Conservation (phyloP, 1,139 yeast species). For the Kurtzmaniella quercitrusa region DNA sequence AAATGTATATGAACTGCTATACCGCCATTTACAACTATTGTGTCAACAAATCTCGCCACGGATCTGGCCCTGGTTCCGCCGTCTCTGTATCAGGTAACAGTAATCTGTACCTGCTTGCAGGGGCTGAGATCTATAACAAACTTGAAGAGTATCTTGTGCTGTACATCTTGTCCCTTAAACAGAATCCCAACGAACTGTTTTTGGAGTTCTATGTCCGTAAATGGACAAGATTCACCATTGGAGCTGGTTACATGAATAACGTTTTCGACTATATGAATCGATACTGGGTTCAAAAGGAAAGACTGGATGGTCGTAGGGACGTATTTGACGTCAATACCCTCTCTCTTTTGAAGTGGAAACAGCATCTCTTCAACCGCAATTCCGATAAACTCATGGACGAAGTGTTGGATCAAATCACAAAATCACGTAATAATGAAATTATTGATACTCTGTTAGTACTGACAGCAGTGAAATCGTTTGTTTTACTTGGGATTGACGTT, state of each 20-base stretch:
- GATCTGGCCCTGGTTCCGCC: conserved; percentile 1
- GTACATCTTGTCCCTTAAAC: conserved; percentile 53
- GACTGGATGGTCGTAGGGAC: conserved; percentile 91
- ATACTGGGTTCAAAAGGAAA: conserved; percentile 95
- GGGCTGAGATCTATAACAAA: conserved; percentile 81
- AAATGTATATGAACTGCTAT: conserved; percentile 69
- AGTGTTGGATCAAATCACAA: conserved; percentile 68
- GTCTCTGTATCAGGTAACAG: conserved; percentile 17
- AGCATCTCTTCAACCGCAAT: conserved; percentile 69
- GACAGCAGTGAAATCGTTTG: conserved; percentile 80
- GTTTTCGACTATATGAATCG: conserved; percentile 94
- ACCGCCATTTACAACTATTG: conserved; percentile 94
- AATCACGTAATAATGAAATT: conserved; percentile 75
- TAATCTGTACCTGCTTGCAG: conserved; percentile 56
- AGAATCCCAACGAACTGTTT: conserved; percentile 60
- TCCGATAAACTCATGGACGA: conserved; percentile 60
- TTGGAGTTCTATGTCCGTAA: conserved; percentile 80
- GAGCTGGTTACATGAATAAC: conserved; percentile 89
- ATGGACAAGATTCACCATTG: conserved; percentile 88
- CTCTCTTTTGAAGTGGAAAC: conserved; percentile 85
- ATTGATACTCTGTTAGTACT: conserved; percentile 68
- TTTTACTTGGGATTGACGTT: conserved; percentile 67
- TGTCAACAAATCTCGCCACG: conserved; percentile 65
- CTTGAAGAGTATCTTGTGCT: conserved; percentile 61
- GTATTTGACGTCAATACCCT: conserved; percentile 88